Evolutionary conservation across 371 early-diverging fungal genomes (phyloP), one percentile per base, ranked within the genome.

Genomic region (Chytridiales sp.): DNA sequence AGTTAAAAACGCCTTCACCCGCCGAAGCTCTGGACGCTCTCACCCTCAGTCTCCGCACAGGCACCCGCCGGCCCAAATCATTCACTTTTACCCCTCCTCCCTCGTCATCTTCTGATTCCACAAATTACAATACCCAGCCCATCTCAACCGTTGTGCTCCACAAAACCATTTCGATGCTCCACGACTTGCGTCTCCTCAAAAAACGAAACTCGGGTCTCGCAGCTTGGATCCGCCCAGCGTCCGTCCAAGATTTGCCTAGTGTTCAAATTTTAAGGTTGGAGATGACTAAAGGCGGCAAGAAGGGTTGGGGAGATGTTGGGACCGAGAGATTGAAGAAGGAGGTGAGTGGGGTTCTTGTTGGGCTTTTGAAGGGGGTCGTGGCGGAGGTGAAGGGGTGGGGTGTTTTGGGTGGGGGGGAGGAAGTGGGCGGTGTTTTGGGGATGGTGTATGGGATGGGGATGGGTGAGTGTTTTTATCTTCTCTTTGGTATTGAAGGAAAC

Each of bases 191-290:
- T 15, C 27, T 27, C 43, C 55, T 49, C 44, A 44, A 29, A 22
- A 30, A 38, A 11, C 24, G 32, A 21, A 51, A 61, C 22, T 47
- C 49, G 11, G 27, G 55, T 0, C 19, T 66, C 29, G 66, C 59
- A 24, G 59, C 55, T 3, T 66, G 66, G 66, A 50, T 66, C 36
- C n/a, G n/a, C n/a, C n/a, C n/a, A n/a, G 48, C 34, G 34, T 61
- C 60, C 22, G 60, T 60, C 56, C 59, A 49, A 3, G 66, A 66
- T 27, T 36, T 66, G 34, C 59, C 66, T 2, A 47, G 56, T 11
- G 66, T 66, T n/a, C 66, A 66, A 44, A 49, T 66, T 44, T 24
- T 66, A 27, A 32, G 66, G 53, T 13, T 66, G 30, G 66, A 66
- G 43, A 60, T 66, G 19, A 51, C n/a, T n/a, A n/a, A n/a, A n/a